Conservation (phyloP, 495 filamentous ascomycete species). For the Geopyxis carbonaria region DNA sequence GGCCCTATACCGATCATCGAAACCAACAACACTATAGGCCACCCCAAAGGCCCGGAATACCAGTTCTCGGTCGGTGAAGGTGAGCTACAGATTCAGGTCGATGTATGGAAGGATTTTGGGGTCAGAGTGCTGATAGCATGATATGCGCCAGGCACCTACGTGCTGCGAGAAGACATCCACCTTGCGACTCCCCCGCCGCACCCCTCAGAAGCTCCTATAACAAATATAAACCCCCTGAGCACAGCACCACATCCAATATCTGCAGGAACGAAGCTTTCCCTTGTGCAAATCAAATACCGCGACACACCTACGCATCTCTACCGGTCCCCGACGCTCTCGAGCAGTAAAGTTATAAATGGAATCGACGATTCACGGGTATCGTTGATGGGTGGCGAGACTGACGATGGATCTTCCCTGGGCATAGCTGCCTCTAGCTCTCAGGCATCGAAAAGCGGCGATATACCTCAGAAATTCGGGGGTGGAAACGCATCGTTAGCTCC, state of each 20-base stretch:
- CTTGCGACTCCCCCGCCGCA: conserved; percentile 91
- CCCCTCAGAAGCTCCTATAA: conserved; percentile 70
- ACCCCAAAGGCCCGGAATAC: conserved; percentile 60
- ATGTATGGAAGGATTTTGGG: not conserved
- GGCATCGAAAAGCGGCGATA: conserved; percentile 14
- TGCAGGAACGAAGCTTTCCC: conserved; percentile 68
- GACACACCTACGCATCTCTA: conserved; percentile 41
- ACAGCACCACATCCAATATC: conserved; percentile 66
- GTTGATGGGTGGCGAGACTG: conserved; percentile 38
- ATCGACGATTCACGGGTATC: conserved; percentile 45
- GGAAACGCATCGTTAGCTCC: conserved; percentile 53
- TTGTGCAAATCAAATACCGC: conserved; percentile 49
- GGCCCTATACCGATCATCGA: conserved; percentile 48
- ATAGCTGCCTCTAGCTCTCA: conserved; percentile 16
- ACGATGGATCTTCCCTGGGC: conserved; percentile 19
- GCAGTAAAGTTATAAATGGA: conserved; percentile 38
- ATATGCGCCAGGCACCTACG: conserved; percentile 53
- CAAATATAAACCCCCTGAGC: conserved; percentile 76
- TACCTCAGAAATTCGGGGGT: conserved; percentile 49
- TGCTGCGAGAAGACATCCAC: conserved; percentile 71
- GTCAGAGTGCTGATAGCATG: conserved; percentile 3
- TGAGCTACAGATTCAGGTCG: conserved; percentile 25
- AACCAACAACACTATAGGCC: conserved; percentile 72
- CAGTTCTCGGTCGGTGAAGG: conserved; percentile 89
- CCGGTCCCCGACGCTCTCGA: conserved; percentile 31